These are phyloP conservation scores for Haplographium delicatum DNA, from an alignment of 495 filamentous ascomycete species.

Conservation along the genomic window DNA sequence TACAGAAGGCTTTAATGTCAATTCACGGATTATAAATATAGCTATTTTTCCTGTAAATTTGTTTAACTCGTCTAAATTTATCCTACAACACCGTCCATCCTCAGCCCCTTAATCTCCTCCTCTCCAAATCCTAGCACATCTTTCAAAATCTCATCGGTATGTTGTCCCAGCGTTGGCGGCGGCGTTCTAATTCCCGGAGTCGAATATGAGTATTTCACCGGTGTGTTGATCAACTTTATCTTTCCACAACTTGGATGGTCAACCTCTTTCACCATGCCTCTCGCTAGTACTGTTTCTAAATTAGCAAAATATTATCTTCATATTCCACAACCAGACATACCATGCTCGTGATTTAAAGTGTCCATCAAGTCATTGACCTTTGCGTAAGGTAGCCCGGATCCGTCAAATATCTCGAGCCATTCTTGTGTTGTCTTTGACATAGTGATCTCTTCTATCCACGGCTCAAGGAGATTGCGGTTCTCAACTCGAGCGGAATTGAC, in stretches of 20 bases:
- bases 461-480: conserved; percentile 69
- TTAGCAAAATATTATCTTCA: neutral
- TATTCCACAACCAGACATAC: neutral
- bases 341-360: conserved; percentile 77
- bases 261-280: conserved; percentile 86
- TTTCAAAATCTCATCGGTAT: conserved; percentile 79
- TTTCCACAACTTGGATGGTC: conserved; percentile 78
- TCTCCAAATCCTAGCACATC: conserved; percentile 60
- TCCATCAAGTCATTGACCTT: conserved; percentile 87
- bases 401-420: conserved; percentile 85
- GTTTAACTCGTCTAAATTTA: too few species aligned
- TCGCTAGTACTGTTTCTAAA: conserved; percentile 51
- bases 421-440: conserved; percentile 75
- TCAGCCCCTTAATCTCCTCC: conserved; percentile 57
- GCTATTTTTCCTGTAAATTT: too few species aligned
- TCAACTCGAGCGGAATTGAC: conserved; percentile 80
- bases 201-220: conserved; percentile 77
- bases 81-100: conserved; percentile 64
- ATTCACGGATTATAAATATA: too few species aligned
- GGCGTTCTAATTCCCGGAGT: conserved; percentile 68
- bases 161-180: conserved; percentile 84
- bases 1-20: neutral
- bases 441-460: conserved; percentile 69
- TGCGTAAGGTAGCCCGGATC: conserved; percentile 89
- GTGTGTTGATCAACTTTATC: conserved; percentile 87